Conservation (phyloP, 2,329 filamentous ascomycete species). For the Colletotrichum sp. region DNA sequence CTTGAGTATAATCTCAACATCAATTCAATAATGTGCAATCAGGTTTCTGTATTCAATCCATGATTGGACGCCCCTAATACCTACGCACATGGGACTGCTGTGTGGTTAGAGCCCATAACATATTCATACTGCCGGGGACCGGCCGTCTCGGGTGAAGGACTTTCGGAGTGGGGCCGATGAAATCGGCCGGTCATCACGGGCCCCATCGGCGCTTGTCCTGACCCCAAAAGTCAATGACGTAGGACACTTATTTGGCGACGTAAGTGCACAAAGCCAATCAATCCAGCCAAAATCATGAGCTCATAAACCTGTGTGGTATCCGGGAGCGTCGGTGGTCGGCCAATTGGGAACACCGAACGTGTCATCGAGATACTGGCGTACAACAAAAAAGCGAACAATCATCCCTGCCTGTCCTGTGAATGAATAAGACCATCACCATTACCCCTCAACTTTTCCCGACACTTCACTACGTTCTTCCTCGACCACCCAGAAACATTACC, state of each 20-base stretch:
- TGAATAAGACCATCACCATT: neutral
- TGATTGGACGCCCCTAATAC: too few species aligned
- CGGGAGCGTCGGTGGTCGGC: neutral
- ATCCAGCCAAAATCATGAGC: neutral
- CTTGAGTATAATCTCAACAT: neutral
- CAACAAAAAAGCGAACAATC: too few species aligned
- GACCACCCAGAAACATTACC: neutral
- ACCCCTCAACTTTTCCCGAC: neutral
- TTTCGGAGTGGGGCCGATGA: neutral
- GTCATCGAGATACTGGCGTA: neutral
- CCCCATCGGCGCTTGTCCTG: neutral
- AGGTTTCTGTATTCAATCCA: too few species aligned
- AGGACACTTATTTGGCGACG: neutral
- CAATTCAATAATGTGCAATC: neutral
- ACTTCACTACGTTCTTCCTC: fast-evolving
- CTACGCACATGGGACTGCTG: fast-evolving
- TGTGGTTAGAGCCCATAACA: neutral
- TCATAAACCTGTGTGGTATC: neutral
- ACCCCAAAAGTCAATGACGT: neutral
- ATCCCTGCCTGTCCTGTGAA: too few species aligned
- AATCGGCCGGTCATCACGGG: neutral
- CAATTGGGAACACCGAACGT: neutral
- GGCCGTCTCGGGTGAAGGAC: neutral
- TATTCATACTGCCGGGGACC: neutral
- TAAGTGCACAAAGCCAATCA: neutral